Percentiles rank a stretch among this genome's conserved stretches.
Conservation (phyloP, 2,329 filamentous ascomycete genomes). For the Chaetomiaceae sp. region DNA sequence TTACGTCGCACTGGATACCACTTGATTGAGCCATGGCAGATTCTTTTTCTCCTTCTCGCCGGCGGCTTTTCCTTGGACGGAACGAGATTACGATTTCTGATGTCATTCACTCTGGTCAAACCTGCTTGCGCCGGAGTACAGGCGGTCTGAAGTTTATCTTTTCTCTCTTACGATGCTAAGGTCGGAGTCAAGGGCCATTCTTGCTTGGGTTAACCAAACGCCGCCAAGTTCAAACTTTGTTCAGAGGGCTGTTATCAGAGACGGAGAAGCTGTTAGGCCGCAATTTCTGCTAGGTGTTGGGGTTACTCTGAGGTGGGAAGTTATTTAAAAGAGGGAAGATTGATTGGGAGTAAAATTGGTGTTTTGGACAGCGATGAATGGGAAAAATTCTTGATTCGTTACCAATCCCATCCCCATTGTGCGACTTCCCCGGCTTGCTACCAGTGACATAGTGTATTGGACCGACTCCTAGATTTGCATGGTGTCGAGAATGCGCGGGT, state of each 20-base stretch:
- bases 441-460: too few species aligned
- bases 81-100: conserved; percentile 8
- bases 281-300: background rate
- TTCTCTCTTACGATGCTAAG: background rate
- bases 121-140: conserved; percentile 5
- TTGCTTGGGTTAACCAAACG: background rate
- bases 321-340: background rate
- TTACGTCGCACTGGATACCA: conserved; percentile 29
- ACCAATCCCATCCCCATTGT: too few species aligned
- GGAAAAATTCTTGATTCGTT: background rate
- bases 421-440: too few species aligned
- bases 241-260: background rate
- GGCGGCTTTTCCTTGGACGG: conserved; percentile 8
- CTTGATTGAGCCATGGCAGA: conserved; percentile 24
- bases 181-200: conserved; percentile 10
- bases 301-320: background rate
- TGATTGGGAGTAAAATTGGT: conserved; percentile 3
- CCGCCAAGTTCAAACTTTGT: background rate
- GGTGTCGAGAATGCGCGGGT: too few species aligned
- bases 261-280: background rate
- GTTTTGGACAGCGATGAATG: conserved; percentile 4
- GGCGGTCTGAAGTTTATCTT: conserved; percentile 1
- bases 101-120: background rate
- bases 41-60: conserved; percentile 16
- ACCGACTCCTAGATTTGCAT: too few species aligned